Percentiles rank a stretch among this genome's conserved stretches.
Conservation (phyloP, 1,284 basidiomycete species). For the Cryptococcus hybrid region DNA sequence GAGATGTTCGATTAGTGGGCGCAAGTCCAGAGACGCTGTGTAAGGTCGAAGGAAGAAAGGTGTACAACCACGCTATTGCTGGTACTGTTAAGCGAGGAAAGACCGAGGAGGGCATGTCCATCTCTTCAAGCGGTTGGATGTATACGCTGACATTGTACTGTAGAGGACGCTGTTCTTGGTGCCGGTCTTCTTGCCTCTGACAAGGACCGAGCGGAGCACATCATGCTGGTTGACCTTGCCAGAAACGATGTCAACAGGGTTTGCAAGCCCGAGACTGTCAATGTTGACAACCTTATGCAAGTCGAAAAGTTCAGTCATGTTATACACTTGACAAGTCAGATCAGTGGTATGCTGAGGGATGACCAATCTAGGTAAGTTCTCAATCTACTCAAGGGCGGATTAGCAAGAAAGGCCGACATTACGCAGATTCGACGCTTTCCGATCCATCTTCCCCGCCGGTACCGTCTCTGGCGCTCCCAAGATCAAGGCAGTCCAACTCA, state of each 20-base stretch:
- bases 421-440: slow-evolving; percentile 91
- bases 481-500: slow-evolving; percentile 95
- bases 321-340: slow-evolving; percentile 94
- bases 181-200: slow-evolving; percentile 73
- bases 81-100: slow-evolving; percentile 89
- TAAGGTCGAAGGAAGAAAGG: slow-evolving; percentile 88
- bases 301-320: slow-evolving; percentile 98
- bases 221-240: slow-evolving; percentile 98
- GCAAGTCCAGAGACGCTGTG: slow-evolving; percentile 98
- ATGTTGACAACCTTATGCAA: slow-evolving; percentile 92
- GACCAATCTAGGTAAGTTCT: slow-evolving; percentile 70
- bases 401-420: not conserved
- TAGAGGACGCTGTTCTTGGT: slow-evolving; percentile 84
- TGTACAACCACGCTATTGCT: slow-evolving; percentile 97
- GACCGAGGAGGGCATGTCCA: slow-evolving; percentile 68
- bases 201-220: slow-evolving; percentile 97
- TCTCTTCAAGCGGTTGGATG: not conserved
- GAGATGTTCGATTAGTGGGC: slow-evolving; percentile 88
- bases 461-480: slow-evolving; percentile 99
- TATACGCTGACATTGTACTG: not conserved
- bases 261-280: slow-evolving; percentile 91
- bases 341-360: slow-evolving; percentile 80
- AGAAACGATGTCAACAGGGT: slow-evolving; percentile 99
- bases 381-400: not conserved
- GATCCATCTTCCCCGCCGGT: slow-evolving; percentile 98